phyloP scores from a whole-genome alignment of 2,329 filamentous ascomycete genomes.

The Tolypocladium endophyticum region DNA sequence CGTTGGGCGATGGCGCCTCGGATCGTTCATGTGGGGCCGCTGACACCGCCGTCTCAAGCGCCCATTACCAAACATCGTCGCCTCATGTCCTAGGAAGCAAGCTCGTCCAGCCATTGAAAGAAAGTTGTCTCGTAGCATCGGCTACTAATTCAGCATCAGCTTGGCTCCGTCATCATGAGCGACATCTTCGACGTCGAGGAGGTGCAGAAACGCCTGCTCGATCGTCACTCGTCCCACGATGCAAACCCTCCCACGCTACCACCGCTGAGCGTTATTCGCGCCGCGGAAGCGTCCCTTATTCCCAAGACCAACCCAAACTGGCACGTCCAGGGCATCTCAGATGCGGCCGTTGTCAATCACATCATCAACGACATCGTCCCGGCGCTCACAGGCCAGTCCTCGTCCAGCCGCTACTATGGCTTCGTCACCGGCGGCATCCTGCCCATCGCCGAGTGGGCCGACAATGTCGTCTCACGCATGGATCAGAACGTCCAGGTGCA shows the following conservation, averaged over 20 bases:
- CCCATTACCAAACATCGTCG: neutral
- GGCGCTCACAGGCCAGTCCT: conserved; percentile 56
- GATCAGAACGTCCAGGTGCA: conserved; percentile 85
- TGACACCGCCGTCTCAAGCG: neutral
- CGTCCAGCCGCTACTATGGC: conserved; percentile 66
- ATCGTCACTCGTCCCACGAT: conserved; percentile 8
- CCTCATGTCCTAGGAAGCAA: neutral
- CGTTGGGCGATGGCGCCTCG: neutral
- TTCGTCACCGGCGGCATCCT: conserved; percentile 80
- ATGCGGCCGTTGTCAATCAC: conserved; percentile 25
- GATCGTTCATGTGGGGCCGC: neutral
- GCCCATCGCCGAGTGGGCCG: conserved; percentile 69
- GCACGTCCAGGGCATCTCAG: conserved; percentile 18
- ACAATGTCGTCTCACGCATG: conserved; percentile 68
- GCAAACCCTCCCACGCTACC: conserved; percentile 28
- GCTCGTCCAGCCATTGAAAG: neutral
- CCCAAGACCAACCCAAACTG: conserved; percentile 11
- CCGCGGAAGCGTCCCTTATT: conserved; percentile 29
- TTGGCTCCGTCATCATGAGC: neutral
- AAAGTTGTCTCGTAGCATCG: neutral
- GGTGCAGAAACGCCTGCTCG: conserved; percentile 8
- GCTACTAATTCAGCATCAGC: neutral
- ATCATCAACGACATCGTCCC: conserved; percentile 36
- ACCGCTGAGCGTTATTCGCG: conserved; percentile 16
- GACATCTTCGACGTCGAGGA: neutral